Conservation (phyloP, 805 yeast genomes). For the Metschnikowia gelsemii region DNA sequence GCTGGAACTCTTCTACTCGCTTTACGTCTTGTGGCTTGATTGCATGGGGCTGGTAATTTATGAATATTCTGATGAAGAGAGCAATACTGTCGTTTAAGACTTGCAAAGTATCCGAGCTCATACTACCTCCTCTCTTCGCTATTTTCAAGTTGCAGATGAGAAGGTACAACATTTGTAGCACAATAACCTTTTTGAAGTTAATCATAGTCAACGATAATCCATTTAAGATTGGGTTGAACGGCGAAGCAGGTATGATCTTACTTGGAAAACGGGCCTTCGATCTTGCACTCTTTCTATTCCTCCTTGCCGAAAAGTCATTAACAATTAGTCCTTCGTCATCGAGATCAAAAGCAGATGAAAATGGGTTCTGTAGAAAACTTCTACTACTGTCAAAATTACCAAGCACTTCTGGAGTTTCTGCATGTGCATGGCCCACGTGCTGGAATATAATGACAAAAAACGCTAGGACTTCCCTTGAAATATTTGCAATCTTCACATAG, state of each 20-base stretch:
- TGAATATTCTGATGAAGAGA: conserved; percentile 37
- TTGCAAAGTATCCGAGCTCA: conserved; percentile 18
- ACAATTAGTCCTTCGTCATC: conserved; percentile 48
- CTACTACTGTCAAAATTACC: conserved; percentile 1
- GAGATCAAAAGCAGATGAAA: conserved; percentile 32
- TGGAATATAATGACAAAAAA: conserved; percentile 39
- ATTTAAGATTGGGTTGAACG: conserved; percentile 42
- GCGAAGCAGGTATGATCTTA: conserved; percentile 34
- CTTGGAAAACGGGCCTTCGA: conserved; percentile 9
- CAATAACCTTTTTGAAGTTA: conserved; percentile 42
- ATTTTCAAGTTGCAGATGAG: conserved; percentile 41
- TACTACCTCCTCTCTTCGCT: conserved; percentile 28
- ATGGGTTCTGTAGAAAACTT: conserved; percentile 4
- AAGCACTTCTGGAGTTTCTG: conserved; percentile 1
- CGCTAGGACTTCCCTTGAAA: conserved; percentile 38
- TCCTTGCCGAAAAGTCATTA: conserved; percentile 42
- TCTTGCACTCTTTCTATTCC: conserved; percentile 23
- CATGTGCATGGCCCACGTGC: conserved; percentile 29
- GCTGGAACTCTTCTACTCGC: conserved; percentile 33
- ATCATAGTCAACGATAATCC: conserved; percentile 45
- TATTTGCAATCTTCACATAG: conserved; percentile 35
- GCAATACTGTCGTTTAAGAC: conserved; percentile 25
- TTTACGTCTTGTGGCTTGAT: conserved; percentile 20
- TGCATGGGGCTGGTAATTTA: conserved; percentile 36
- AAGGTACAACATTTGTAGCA: conserved; percentile 43